A percentile compares a stretch with the other conserved stretches of the same genome.
phyloP scores from a whole-genome alignment of 805 yeast species.

The Saturnispora mendoncae region DNA sequence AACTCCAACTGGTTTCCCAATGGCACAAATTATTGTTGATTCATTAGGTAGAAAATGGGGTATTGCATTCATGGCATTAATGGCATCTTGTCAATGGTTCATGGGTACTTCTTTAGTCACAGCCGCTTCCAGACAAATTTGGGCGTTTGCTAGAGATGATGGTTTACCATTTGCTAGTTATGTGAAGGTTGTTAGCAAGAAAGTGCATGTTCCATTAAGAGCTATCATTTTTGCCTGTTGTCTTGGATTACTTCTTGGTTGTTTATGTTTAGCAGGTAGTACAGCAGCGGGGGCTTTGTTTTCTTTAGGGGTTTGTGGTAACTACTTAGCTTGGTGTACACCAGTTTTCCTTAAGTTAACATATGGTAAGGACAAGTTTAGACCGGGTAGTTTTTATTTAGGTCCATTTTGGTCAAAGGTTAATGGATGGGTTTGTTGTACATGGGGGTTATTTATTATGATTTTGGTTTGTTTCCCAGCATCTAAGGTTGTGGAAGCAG shows the following conservation, averaged over 20 bases:
- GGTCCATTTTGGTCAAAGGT: slow-evolving; percentile 41
- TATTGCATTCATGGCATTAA: slow-evolving; percentile 48
- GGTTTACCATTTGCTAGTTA: slow-evolving; percentile 54
- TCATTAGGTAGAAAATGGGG: slow-evolving; percentile 58
- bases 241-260: slow-evolving; percentile 42
- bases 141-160: slow-evolving; percentile 70
- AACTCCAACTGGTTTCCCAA: slow-evolving; percentile 45
- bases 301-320: slow-evolving; percentile 50
- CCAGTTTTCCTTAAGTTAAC: slow-evolving; percentile 47
- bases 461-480: slow-evolving; percentile 54
- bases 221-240: slow-evolving; percentile 47
- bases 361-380: slow-evolving; percentile 38
- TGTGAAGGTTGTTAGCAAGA: slow-evolving; percentile 47
- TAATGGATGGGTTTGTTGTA: slow-evolving; percentile 37
- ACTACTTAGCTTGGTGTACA: slow-evolving; percentile 50
- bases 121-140: slow-evolving; percentile 61
- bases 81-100: slow-evolving; percentile 50
- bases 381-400: slow-evolving; percentile 55
- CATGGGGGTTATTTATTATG: slow-evolving; percentile 43
- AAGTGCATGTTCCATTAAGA: slow-evolving; percentile 47
- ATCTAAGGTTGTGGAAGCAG: slow-evolving; percentile 26
- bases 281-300: slow-evolving; percentile 60
- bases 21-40: slow-evolving; percentile 54
- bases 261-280: slow-evolving; percentile 44
- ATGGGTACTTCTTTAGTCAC: slow-evolving; percentile 56